These are phyloP conservation scores for Wickerhamomyces tratensis DNA, from an alignment of 805 yeast genomes.

Conservation along the genomic window DNA sequence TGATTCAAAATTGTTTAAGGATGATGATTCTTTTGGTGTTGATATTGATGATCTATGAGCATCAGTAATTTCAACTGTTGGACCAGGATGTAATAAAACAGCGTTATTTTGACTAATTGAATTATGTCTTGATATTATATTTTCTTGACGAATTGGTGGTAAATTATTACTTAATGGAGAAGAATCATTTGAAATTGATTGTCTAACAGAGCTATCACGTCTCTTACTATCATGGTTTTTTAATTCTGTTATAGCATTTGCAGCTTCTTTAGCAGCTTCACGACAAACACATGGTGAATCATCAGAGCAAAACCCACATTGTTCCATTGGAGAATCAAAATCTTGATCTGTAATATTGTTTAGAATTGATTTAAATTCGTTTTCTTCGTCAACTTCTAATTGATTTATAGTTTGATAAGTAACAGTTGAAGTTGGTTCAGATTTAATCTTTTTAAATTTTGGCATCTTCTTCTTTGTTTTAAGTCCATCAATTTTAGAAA, in stretches of 20 bases:
- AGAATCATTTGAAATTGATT: constrained; percentile 23
- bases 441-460: constrained; percentile 11
- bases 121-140: constrained; percentile 16
- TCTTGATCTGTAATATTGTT: constrained; percentile 21
- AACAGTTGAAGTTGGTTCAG: neutral
- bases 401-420: constrained; percentile 1
- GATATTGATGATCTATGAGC: constrained; percentile 21
- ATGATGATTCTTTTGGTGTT: constrained; percentile 9
- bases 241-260: constrained; percentile 22
- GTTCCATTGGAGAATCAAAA: constrained; percentile 47
- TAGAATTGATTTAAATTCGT: neutral
- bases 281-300: constrained; percentile 89
- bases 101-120: constrained; percentile 28
- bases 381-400: constrained; percentile 2
- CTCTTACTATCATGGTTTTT: constrained; percentile 11
- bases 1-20: neutral
- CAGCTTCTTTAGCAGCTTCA: constrained; percentile 46
- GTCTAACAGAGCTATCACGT: constrained; percentile 4
- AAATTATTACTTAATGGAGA: neutral
- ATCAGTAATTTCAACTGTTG: constrained; percentile 39
- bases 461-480: constrained; percentile 17
- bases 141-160: constrained; percentile 10
- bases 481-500: constrained; percentile 21
- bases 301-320: constrained; percentile 92
- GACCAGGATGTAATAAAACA: constrained; percentile 45